phyloP scores from a whole-genome alignment of 179 eudicot species.

The Beta corolliflora region DNA sequence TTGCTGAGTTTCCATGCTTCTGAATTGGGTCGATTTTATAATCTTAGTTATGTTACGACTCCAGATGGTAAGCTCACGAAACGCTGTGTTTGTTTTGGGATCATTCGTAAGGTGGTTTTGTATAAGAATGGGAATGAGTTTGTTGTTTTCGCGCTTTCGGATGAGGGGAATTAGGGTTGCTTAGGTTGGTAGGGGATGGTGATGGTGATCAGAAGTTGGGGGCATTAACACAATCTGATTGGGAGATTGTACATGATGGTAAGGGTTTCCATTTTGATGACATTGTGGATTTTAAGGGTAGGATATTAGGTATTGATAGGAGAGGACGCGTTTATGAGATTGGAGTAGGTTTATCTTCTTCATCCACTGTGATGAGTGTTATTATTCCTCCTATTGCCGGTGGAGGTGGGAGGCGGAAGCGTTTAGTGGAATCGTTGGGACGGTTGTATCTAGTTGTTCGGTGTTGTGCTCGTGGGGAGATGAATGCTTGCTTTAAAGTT shows the following conservation, averaged over 20 bases:
- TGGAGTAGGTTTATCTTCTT: background rate
- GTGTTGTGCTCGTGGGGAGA: background rate
- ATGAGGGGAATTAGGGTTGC: conserved; percentile 21
- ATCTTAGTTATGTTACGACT: background rate
- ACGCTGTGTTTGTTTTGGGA: background rate
- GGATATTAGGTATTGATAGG: conserved; percentile 21
- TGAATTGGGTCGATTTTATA: conserved; percentile 28
- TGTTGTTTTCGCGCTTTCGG: background rate
- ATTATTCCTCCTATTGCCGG: background rate
- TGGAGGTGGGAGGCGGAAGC: conserved; percentile 29
- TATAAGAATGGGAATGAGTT: background rate
- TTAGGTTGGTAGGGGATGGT: conserved; percentile 5
- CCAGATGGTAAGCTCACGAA: background rate
- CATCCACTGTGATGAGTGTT: background rate
- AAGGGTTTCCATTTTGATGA: conserved; percentile 24
- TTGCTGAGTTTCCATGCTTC: conserved; percentile 7
- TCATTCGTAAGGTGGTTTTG: conserved; percentile 16
- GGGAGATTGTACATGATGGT: conserved; percentile 28
- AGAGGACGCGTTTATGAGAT: conserved; percentile 27
- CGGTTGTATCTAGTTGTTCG: conserved; percentile 22
- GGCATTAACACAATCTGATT: background rate
- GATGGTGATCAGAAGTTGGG: background rate
- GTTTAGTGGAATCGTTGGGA: conserved; percentile 26
- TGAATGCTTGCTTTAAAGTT: background rate
- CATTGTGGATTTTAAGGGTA: conserved; percentile 24